Evolutionary conservation across 148 eudicot genomes (phyloP).

Genomic region (Hydrangea macrophylla): DNA sequence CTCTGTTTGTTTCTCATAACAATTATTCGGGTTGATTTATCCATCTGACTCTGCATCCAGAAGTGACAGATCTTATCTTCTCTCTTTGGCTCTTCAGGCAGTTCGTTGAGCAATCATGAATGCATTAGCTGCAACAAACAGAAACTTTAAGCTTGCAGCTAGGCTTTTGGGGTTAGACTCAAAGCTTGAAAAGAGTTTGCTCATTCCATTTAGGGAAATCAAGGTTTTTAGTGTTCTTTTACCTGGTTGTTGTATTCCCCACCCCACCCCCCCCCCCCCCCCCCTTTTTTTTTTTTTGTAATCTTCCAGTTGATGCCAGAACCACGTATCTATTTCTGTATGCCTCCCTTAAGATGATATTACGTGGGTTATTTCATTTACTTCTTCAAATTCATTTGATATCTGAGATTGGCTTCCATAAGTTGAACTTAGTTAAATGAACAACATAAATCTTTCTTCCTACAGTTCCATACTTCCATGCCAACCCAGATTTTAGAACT

Average conservation of each 20-base stretch:
- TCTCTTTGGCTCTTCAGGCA: slow-evolving; percentile 13
- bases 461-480: no score
- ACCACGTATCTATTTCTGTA: no score
- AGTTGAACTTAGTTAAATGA: no score
- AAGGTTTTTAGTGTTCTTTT: slow-evolving; percentile 46
- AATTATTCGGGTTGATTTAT: background rate
- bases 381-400: no score
- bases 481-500: no score
- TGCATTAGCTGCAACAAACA: slow-evolving; percentile 94
- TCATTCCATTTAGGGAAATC: slow-evolving; percentile 95
- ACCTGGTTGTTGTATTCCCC: slow-evolving; percentile 4
- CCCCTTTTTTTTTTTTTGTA: no score
- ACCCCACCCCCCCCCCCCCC: no score
- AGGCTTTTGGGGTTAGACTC: slow-evolving; percentile 82
- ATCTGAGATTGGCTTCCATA: no score
- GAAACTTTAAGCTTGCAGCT: slow-evolving; percentile 85
- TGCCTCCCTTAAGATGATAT: no score
- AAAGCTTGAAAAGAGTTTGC: slow-evolving; percentile 86
- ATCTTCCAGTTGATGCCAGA: no score
- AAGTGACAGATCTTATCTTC: background rate
- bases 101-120: slow-evolving; percentile 52
- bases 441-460: no score
- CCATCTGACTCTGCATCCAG: background rate
- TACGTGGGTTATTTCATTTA: no score
- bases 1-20: background rate